Evolutionary conservation across 208 protist species (phyloP).

Genomic region (Crithidia mellificae): DNA sequence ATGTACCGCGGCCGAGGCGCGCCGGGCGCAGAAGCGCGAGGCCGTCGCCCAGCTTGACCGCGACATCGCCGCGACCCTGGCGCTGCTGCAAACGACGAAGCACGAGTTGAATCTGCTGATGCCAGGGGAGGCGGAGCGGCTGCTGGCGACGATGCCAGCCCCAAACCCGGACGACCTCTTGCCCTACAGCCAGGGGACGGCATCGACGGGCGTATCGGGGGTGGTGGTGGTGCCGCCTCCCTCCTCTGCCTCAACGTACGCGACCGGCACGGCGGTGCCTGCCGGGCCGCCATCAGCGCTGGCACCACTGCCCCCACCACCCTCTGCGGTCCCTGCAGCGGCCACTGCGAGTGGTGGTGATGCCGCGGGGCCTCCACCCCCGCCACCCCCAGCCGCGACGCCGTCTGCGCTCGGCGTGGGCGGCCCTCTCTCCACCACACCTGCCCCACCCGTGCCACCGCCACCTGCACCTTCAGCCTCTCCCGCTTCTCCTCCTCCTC

Average conservation of each 20-base stretch:
- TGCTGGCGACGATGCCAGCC: constrained; percentile 21
- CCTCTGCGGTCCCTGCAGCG: neutral
- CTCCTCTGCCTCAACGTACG: neutral
- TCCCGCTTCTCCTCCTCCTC: neutral
- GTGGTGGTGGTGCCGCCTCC: neutral
- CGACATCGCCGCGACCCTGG: constrained; percentile 50
- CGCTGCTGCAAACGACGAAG: constrained; percentile 49
- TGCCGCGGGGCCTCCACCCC: constrained; percentile 4
- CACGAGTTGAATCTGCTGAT: constrained; percentile 51
- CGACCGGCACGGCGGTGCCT: neutral
- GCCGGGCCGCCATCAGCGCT: constrained; percentile 2
- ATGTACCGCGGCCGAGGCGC: constrained; percentile 31
- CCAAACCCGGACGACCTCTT: constrained; percentile 21
- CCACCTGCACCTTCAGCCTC: neutral
- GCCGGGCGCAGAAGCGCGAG: constrained; percentile 36
- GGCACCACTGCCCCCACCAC: constrained; percentile 13
- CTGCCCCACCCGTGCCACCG: constrained; percentile 5
- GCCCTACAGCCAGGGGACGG: constrained; percentile 9
- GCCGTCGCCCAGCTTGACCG: constrained; percentile 44
- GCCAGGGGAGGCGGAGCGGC: constrained; percentile 36
- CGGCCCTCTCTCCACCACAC: constrained; percentile 24
- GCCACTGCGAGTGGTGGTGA: neutral
- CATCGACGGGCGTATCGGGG: neutral
- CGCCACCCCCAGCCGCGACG: constrained; percentile 11
- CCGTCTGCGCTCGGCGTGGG: constrained; percentile 32